Evolutionary conservation across 2,329 filamentous ascomycete genomes (phyloP).

Genomic region (Capronia americana): DNA sequence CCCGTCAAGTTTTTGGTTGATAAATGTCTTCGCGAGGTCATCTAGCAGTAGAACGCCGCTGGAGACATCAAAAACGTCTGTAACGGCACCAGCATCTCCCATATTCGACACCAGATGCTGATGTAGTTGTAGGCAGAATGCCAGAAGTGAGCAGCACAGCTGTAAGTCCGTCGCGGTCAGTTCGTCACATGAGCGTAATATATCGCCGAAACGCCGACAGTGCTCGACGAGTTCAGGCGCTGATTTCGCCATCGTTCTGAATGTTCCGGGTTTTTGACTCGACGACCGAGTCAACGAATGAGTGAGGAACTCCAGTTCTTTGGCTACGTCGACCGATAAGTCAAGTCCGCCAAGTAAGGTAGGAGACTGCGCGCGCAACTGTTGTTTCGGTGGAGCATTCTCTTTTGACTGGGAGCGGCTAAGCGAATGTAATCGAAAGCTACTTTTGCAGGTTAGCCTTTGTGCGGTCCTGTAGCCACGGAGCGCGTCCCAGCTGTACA

Average conservation of each 20-base stretch:
- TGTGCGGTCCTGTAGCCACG: slow-evolving; percentile 21
- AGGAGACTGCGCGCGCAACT: slow-evolving; percentile 7
- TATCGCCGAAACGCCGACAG: slow-evolving; percentile 16
- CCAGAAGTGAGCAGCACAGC: slow-evolving; percentile 24
- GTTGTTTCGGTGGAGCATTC: background rate
- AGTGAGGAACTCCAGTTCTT: background rate
- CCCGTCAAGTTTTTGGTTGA: slow-evolving; percentile 23
- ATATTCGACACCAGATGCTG: background rate
- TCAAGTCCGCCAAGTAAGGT: slow-evolving; percentile 14
- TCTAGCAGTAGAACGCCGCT: slow-evolving; percentile 1
- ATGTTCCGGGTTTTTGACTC: background rate
- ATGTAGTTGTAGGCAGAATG: slow-evolving; percentile 19
- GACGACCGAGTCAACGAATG: background rate
- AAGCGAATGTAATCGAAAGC: background rate
- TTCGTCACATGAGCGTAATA: slow-evolving; percentile 9
- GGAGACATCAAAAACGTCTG: background rate
- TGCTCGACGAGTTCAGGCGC: slow-evolving; percentile 2
- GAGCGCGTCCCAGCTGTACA: slow-evolving; percentile 25
- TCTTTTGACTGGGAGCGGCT: background rate
- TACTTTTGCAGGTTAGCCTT: slow-evolving; percentile 9
- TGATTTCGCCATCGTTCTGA: background rate
- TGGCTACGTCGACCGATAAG: slow-evolving; percentile 1
- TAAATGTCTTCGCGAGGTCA: slow-evolving; percentile 26
- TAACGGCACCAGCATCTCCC: background rate
- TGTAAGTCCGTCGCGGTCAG: slow-evolving; percentile 22